Base-by-base conservation (phyloP, 495 filamentous ascomycete species). In the Darksidea phi region DNA sequence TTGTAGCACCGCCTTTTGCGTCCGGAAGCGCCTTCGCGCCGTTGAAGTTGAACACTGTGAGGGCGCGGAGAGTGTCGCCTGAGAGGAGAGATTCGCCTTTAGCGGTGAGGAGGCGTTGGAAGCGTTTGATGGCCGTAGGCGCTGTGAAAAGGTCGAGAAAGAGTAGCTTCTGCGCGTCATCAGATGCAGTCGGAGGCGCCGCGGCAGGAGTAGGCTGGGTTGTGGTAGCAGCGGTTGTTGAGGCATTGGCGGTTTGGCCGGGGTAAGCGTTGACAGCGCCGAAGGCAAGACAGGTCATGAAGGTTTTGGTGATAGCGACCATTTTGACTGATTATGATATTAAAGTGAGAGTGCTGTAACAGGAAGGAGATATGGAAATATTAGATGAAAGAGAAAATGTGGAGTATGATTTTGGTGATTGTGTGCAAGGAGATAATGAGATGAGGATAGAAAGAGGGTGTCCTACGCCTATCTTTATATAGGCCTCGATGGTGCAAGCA, bases 31-130 rank as follows among this genome's bases (percentile, higher is more conserved):
- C 57, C 12, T 42, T 38, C 11, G 63, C 61, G 6, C 28, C 28
- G 42, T 73, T 73, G 67, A 71, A 73, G 59, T 70, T 64, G 48
- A 69, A 72, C 48, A 67, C 59, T 6, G 56, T 49, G 12, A 56
- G 13, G 1, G 32, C 28, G 24, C 54, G 46, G n/a, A 72, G 45
- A 1, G 50, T 54, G 1, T 67, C 64, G n/a, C 1, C 55, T 2
- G 57, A 34, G 21, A 62, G 49, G 7, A 70, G 59, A 10, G 43
- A 43, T 50, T 60, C 42, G 15, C 63, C 66, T 6, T 38, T 54
- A 8, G 41, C 38, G 21, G 65, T 61, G 37, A 68, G 38, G 42
- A 71, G 57, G 23, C 36, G 42, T 37, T 70, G 58, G 62, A 64
- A 67, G 37, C 59, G 58, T 21, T 72, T 67, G 42, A 70, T 52